Conservation (phyloP, 257 asterid species). For the Cinchona pubescens region DNA sequence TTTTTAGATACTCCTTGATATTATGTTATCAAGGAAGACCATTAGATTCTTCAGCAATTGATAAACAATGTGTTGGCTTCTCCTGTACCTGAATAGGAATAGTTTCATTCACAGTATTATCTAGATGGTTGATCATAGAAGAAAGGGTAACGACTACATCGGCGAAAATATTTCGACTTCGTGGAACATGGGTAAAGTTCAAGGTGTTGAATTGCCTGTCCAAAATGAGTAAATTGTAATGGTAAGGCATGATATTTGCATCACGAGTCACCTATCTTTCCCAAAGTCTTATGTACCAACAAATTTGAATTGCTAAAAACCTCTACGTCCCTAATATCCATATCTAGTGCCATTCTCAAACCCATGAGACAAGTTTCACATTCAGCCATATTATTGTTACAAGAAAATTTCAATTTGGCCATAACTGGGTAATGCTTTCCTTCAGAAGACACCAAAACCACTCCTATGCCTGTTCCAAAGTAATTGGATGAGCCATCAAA, state of each 20-base stretch:
- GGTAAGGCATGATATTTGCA: neutral
- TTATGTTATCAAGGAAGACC: too few species aligned
- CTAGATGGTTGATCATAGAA: too few species aligned
- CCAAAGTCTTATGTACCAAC: neutral
- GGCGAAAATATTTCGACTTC: neutral
- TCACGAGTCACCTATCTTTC: neutral
- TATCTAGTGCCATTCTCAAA: neutral
- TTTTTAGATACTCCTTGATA: too few species aligned
- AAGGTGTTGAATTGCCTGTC: too few species aligned
- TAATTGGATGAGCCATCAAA: too few species aligned
- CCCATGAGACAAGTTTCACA: neutral
- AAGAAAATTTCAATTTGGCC: neutral
- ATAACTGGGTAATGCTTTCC: neutral
- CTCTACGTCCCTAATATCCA: neutral
- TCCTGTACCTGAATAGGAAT: too few species aligned
- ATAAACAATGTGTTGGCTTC: too few species aligned
- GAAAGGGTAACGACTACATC: too few species aligned
- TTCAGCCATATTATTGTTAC: constrained; percentile 1
- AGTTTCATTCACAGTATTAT: too few species aligned
- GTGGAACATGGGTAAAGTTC: neutral
- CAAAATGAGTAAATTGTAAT: too few species aligned
- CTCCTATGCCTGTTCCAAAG: neutral
- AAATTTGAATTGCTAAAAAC: neutral
- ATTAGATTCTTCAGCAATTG: too few species aligned
- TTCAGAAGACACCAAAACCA: neutral